phyloP scores from a whole-genome alignment of 2,329 filamentous ascomycete species.

The Seiridium unicorne region DNA sequence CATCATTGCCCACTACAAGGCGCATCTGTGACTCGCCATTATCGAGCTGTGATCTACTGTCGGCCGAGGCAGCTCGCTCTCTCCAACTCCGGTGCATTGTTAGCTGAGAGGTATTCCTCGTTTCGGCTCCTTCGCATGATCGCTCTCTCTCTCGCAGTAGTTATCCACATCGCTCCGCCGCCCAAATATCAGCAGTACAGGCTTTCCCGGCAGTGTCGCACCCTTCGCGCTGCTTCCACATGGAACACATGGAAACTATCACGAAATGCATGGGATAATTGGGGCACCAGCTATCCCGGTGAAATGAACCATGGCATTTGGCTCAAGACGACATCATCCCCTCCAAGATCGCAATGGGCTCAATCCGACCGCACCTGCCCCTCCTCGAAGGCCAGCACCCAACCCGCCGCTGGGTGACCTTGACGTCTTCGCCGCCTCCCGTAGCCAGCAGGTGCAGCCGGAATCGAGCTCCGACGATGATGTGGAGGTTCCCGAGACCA shows the following conservation, averaged over 20 bases:
- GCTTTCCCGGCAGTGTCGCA: background rate
- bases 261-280: background rate
- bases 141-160: too few species aligned
- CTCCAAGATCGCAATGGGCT: slow-evolving; percentile 1
- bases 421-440: slow-evolving; percentile 14
- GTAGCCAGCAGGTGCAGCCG: slow-evolving; percentile 17
- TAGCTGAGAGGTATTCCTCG: too few species aligned
- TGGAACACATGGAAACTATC: background rate
- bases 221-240: background rate
- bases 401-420: slow-evolving; percentile 23
- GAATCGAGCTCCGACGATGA: slow-evolving; percentile 36
- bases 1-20: too few species aligned
- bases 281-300: background rate
- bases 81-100: too few species aligned
- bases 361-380: slow-evolving; percentile 1
- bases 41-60: too few species aligned
- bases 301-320: slow-evolving; percentile 2
- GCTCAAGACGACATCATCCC: background rate
- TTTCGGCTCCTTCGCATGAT: too few species aligned
- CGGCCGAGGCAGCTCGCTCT: too few species aligned
- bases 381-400: slow-evolving; percentile 19
- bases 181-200: background rate
- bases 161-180: too few species aligned
- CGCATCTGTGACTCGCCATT: too few species aligned
- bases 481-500: slow-evolving; percentile 18